phyloP scores from a whole-genome alignment of 257 asterid genomes.

The Perilla frutescens region DNA sequence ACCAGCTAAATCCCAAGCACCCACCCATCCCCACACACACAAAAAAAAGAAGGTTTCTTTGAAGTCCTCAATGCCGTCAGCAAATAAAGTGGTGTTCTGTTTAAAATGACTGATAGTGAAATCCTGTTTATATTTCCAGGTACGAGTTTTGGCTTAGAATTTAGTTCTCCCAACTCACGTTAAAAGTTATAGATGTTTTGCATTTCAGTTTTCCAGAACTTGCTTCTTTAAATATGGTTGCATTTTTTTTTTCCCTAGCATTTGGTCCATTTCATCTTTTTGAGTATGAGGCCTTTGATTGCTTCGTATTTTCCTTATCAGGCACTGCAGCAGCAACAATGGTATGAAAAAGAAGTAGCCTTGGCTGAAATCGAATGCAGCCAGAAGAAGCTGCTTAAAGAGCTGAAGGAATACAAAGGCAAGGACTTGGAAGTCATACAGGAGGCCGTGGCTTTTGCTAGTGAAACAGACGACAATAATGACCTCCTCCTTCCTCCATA shows the following conservation, averaged over 20 bases:
- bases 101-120: neutral
- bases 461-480: slow-evolving; percentile 75
- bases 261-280: neutral
- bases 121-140: neutral
- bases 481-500: slow-evolving; percentile 98
- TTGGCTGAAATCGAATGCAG: slow-evolving; percentile 73
- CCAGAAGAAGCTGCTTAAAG: slow-evolving; percentile 80
- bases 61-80: neutral
- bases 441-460: slow-evolving; percentile 86
- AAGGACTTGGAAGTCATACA: slow-evolving; percentile 76
- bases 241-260: neutral
- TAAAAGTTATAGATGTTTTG: neutral
- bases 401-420: slow-evolving; percentile 86
- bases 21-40: too few species aligned
- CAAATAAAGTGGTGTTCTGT: neutral
- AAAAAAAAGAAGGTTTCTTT: too few species aligned
- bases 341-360: slow-evolving; percentile 85
- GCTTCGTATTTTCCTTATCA: slow-evolving; percentile 32
- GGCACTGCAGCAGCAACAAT: slow-evolving; percentile 88
- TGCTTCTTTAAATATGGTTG: neutral
- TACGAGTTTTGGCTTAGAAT: neutral
- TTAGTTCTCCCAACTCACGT: neutral
- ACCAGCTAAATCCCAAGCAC: too few species aligned
- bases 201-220: slow-evolving; percentile 1
- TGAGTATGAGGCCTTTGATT: neutral